Evolutionary conservation across 768 basidiomycete species (phyloP).

Genomic region (Flagelloscypha sp.): DNA sequence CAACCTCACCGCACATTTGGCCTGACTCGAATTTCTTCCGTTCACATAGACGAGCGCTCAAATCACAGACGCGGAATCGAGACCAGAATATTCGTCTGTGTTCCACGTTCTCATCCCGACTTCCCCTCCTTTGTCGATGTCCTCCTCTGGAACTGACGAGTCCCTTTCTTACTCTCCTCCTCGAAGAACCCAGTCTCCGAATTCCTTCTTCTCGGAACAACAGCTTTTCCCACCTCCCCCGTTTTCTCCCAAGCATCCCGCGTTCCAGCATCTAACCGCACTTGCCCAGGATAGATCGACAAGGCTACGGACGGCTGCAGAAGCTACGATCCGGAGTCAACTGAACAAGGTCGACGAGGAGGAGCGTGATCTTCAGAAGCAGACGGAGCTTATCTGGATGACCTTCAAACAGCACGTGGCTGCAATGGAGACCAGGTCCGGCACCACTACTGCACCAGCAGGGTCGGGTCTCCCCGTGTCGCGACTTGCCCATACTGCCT

Average conservation of each 20-base stretch:
- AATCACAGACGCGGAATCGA: constrained; percentile 21
- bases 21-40: constrained; percentile 9
- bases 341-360: constrained; percentile 46
- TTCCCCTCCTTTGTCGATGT: constrained; percentile 33
- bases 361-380: constrained; percentile 44
- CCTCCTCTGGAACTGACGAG: constrained; percentile 24
- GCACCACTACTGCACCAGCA: constrained; percentile 7
- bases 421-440: constrained; percentile 33
- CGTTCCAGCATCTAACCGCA: constrained; percentile 56
- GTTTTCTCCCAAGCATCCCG: constrained; percentile 66
- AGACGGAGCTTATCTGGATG: constrained; percentile 59
- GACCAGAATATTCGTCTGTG: background rate
- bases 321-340: constrained; percentile 49
- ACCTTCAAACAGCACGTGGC: constrained; percentile 43
- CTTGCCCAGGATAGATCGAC: constrained; percentile 50
- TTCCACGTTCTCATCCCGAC: constrained; percentile 11
- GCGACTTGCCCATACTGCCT: constrained; percentile 16
- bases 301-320: constrained; percentile 44
- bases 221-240: constrained; percentile 69
- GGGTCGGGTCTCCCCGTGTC: constrained; percentile 11
- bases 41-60: constrained; percentile 29
- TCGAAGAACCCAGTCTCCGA: constrained; percentile 20
- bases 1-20: constrained; percentile 2
- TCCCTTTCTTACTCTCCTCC: constrained; percentile 18
- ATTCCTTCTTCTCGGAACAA: constrained; percentile 40